Percentiles rank a stretch among this genome's conserved stretches.
Conservation (phyloP, 75 land plant genomes). For the Isoetes taiwanensis region DNA sequence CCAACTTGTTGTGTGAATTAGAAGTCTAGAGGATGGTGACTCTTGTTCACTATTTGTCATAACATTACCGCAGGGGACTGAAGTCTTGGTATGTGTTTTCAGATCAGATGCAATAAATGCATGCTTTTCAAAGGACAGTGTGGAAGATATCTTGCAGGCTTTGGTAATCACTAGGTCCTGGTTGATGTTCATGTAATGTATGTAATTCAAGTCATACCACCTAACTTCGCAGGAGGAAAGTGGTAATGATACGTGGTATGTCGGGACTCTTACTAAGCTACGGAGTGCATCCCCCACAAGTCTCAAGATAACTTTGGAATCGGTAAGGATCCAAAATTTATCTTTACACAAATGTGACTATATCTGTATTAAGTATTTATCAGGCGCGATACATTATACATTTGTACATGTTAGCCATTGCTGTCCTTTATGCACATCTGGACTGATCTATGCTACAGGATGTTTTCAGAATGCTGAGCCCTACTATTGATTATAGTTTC, state of each 20-base stretch:
- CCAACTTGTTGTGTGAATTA: too few relatives aligned
- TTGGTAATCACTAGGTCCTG: constrained; percentile 32
- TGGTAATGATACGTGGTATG: constrained; percentile 38
- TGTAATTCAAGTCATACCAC: not conserved
- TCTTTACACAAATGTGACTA: too few relatives aligned
- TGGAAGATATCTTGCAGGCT: constrained; percentile 59
- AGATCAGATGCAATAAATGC: constrained; percentile 46
- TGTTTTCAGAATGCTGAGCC: not conserved
- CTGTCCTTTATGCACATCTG: not conserved
- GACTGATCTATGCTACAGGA: not conserved
- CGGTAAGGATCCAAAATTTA: constrained; percentile 24
- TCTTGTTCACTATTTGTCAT: not conserved
- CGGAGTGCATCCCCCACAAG: constrained; percentile 69
- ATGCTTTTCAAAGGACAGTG: constrained; percentile 54
- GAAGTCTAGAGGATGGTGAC: too few relatives aligned
- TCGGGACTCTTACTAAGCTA: constrained; percentile 30
- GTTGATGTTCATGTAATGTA: not conserved
- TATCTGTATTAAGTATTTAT: too few relatives aligned
- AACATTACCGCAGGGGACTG: not conserved
- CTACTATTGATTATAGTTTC: not conserved
- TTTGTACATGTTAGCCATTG: too few relatives aligned
- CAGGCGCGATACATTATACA: too few relatives aligned
- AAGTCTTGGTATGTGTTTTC: constrained; percentile 1
- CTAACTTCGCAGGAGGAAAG: constrained; percentile 23
- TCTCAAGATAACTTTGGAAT: constrained; percentile 61